phyloP scores from a whole-genome alignment of 2,329 filamentous ascomycete genomes.

The Emmonsia crescens region DNA sequence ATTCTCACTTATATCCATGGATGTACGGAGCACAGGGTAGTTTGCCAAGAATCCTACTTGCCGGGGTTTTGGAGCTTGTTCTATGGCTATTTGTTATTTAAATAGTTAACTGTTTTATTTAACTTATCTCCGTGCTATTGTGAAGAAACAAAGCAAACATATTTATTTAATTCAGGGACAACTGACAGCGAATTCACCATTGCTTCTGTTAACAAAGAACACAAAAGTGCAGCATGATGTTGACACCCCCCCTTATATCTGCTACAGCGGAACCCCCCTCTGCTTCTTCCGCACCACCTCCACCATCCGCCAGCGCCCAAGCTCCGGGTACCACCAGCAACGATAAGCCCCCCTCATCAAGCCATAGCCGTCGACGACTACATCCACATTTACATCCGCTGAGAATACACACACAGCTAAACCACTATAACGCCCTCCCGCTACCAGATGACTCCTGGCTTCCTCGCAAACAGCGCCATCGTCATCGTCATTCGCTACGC shows the following conservation, averaged over 20 bases:
- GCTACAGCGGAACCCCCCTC: not conserved
- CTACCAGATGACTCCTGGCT: constrained; percentile 2
- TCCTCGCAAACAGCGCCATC: not conserved
- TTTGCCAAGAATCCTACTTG: not conserved
- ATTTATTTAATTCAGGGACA: no score
- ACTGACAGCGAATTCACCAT: not conserved
- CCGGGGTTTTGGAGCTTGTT: no score
- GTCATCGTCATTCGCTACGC: not conserved
- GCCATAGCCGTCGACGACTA: not conserved
- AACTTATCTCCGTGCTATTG: no score
- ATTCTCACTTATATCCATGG: no score
- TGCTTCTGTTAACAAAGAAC: not conserved
- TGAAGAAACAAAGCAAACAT: no score
- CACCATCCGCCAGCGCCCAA: not conserved
- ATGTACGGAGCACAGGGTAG: no score
- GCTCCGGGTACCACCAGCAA: not conserved
- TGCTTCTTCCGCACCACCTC: not conserved
- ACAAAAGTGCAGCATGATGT: not conserved
- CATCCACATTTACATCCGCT: not conserved
- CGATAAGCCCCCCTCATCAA: not conserved
- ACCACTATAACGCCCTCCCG: not conserved
- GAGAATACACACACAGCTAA: constrained; percentile 3
- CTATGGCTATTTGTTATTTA: no score
- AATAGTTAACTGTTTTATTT: no score
- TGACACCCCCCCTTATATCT: not conserved